Conservation (phyloP, 2,329 filamentous ascomycete species). For the Fusarium nematophilum region DNA sequence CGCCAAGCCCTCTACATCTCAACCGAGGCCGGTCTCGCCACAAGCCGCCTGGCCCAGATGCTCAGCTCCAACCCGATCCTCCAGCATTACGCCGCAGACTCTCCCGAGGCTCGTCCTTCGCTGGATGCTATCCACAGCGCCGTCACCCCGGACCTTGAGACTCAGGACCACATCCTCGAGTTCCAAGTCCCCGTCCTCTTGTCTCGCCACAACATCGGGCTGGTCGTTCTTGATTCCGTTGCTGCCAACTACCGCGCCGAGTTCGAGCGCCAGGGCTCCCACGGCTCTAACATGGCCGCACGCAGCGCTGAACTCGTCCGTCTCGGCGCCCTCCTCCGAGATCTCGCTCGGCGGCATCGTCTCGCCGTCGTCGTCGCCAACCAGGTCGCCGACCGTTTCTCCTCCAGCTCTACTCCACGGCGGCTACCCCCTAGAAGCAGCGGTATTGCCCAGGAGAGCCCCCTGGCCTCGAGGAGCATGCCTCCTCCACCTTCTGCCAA, state of each 20-base stretch:
- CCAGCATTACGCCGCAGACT: conserved; percentile 42
- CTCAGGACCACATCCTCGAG: conserved; percentile 92
- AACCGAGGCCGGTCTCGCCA: conserved; percentile 88
- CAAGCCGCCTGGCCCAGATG: conserved; percentile 83
- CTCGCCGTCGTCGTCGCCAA: conserved; percentile 93
- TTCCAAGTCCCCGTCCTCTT: conserved; percentile 93
- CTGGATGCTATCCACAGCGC: conserved; percentile 83
- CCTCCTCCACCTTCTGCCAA: conserved; percentile 44
- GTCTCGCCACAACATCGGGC: conserved; percentile 77
- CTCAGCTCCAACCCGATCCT: conserved; percentile 75
- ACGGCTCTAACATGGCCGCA: conserved; percentile 73
- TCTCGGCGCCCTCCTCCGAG: conserved; percentile 79
- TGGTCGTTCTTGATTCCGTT: conserved; percentile 90
- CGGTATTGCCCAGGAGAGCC: conserved; percentile 56
- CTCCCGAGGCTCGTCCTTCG: conserved; percentile 60
- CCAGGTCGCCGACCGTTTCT: conserved; percentile 92
- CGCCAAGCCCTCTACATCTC: conserved; percentile 91
- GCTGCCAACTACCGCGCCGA: conserved; percentile 96
- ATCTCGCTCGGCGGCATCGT: conserved; percentile 78
- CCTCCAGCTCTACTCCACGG: conserved; percentile 38
- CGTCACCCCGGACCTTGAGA: conserved; percentile 88
- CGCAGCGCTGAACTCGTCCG: conserved; percentile 81
- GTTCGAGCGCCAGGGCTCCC: conserved; percentile 71
- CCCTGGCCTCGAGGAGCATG: conserved; percentile 60
- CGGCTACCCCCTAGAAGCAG: conserved; percentile 38